phyloP scores from a whole-genome alignment of 2,329 filamentous ascomycete species.

The Pseudogymnoascus sp. region DNA sequence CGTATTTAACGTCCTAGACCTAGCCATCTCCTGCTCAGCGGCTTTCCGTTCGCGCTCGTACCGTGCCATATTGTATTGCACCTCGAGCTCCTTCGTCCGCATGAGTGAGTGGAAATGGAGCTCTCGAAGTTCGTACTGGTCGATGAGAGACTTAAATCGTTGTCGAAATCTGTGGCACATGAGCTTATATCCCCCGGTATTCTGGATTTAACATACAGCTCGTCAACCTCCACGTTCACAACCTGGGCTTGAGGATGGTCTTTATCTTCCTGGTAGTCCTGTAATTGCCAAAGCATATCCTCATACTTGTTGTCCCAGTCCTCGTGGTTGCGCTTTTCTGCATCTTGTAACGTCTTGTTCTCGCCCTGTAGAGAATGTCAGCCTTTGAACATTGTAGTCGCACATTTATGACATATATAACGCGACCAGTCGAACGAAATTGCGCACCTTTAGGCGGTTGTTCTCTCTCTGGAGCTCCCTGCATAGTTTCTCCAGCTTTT shows the following conservation, averaged over 20 bases:
- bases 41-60: slow-evolving; percentile 85
- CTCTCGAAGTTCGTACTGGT: slow-evolving; percentile 93
- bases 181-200: slow-evolving; percentile 16
- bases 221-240: slow-evolving; percentile 80
- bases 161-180: slow-evolving; percentile 61
- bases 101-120: slow-evolving; percentile 87
- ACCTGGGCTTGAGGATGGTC: slow-evolving; percentile 73
- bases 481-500: slow-evolving; percentile 94
- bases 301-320: slow-evolving; percentile 82
- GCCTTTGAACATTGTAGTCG: background rate
- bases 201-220: slow-evolving; percentile 53
- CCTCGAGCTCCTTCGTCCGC: slow-evolving; percentile 90
- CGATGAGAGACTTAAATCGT: slow-evolving; percentile 88
- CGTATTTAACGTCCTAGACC: slow-evolving; percentile 75
- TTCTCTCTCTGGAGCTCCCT: slow-evolving; percentile 93
- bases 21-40: slow-evolving; percentile 70
- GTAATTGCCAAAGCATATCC: slow-evolving; percentile 70
- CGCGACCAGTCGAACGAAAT: background rate
- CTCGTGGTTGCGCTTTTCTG: slow-evolving; percentile 71
- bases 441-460: slow-evolving; percentile 83
- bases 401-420: slow-evolving; percentile 12
- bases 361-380: slow-evolving; percentile 54
- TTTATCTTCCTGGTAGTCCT: slow-evolving; percentile 81
- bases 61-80: slow-evolving; percentile 82
- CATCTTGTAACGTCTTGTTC: slow-evolving; percentile 83